Evolutionary conservation across 164 flowering plant genomes (phyloP), one percentile per base, ranked within the genome.

Genomic region (Nymphaea colorata): DNA sequence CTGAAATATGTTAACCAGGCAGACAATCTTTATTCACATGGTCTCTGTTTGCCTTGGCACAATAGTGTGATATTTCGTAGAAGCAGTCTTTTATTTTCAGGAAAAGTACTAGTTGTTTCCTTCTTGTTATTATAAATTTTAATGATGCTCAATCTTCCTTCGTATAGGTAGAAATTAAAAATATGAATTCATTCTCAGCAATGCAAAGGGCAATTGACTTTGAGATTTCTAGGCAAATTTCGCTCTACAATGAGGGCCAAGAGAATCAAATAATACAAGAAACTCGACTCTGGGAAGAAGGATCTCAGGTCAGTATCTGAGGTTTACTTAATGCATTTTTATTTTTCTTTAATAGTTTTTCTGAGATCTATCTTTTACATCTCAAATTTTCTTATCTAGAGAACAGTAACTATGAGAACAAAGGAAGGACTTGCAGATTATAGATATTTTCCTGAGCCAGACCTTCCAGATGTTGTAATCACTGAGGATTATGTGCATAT

Each of bases 351-450:
- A 61, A 6, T n/a, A 7, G 11, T 47, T 47, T 47, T 47, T 47
- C 11, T 47, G 11, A 47, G 36, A 47, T 14, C 55, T 2, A 7
- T 47, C 55, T 6, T 61, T 11, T 61, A 6, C n/a, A n/a, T 36
- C 41, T 36, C 64, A 61, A 61, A 6, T 61, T n/a, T 6, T 11
- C 15, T 3, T 61, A 6, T 64, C 67, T 72, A 89, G 97, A 86
- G 76, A 89, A 89, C 97, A 71, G 72, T 84, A 62, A 83, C 96
- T 61, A 93, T 93, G 98, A 86, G 97, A 80, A 93, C 83, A 79
- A 93, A 91, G 82, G 95, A 89, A 82, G 97, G 98, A 60, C 95
- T 91, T 72, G 74, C 98, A 51, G 97, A 93, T 79, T 93, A 93
- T 69, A 80, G 97, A 61, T 89, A 91, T 76, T 93, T 91, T 72